Base-by-base conservation (phyloP, 139 green algal species). In the Limnomonas spitsbergensis region DNA sequence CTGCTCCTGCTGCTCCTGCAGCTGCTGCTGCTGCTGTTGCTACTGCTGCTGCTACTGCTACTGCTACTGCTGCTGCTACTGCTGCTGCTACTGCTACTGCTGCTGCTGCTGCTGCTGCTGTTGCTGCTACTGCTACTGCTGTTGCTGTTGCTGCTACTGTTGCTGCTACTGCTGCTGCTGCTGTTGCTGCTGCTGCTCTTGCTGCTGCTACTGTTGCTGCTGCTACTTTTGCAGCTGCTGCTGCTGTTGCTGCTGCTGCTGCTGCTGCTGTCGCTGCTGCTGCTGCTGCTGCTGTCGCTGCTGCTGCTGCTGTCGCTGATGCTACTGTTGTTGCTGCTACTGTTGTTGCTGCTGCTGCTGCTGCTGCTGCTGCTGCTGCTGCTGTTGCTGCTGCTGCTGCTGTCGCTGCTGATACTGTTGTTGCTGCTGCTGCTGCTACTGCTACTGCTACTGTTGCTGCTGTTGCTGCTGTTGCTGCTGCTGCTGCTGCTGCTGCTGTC, bases 41-140 rank as follows among this genome's bases (percentile, higher is more conserved):
- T 56, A 20, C 47, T 56, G 47, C 47, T 56, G 47, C 47, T 56
- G 47, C 47, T 56, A 20, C 47, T 56, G 47, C 47, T 56, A 20
- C 47, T 56, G 47, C 47, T 56, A 20, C 47, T 56, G 47, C 47
- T 56, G 47, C 47, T 56, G 47, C 47, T 56, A 20, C 47, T 56
- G 47, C 47, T 56, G 47, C 47, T 56, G 47, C 47, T 56, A 20
- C 47, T 56, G 47, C 47, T 56, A 20, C 47, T 56, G 47, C 47
- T 56, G 47, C 47, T 56, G 47, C 47, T 56, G 47, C 47, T 56
- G 47, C 47, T 56, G 47, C 47, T 56, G 47, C 47, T 56, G 47
- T 20, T 56, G 47, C 47, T 56, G 47, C 47, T 56, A 20, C 47
- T 56, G 47, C 47, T 56, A 20, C 47, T 56, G 47, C 47, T 56